phyloP scores from a whole-genome alignment of 768 basidiomycete genomes.

The Pleurotus ostreatus region DNA sequence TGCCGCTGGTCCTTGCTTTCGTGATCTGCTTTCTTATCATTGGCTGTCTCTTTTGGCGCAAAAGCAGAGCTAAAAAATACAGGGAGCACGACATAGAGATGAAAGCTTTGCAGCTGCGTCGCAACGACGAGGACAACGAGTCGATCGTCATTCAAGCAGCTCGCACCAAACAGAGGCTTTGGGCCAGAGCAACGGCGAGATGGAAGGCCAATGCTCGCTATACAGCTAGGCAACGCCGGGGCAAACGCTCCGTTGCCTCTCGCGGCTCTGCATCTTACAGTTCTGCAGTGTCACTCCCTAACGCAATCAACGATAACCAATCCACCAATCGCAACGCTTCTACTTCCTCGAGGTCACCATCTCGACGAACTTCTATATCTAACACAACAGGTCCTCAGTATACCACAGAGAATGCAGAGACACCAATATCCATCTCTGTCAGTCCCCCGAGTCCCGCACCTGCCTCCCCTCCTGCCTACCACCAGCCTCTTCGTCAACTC shows the following conservation, averaged over 20 bases:
- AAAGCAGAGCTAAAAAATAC: constrained; percentile 28
- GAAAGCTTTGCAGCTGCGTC: constrained; percentile 28
- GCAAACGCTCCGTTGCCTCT: constrained; percentile 28
- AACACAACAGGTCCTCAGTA: constrained; percentile 10
- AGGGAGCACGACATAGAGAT: constrained; percentile 49
- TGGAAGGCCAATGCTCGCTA: constrained; percentile 66
- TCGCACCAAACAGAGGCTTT: constrained; percentile 51
- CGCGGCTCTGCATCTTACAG: constrained; percentile 19
- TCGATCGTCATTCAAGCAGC: constrained; percentile 38
- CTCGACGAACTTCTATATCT: constrained; percentile 28
- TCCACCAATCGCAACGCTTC: constrained; percentile 11
- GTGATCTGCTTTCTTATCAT: constrained; percentile 60
- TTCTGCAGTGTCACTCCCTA: constrained; percentile 20
- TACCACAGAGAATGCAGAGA: constrained; percentile 10
- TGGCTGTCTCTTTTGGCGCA: constrained; percentile 58
- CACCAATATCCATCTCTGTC: constrained; percentile 12
- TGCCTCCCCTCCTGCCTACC: constrained; percentile 43
- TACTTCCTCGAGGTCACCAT: constrained; percentile 17
- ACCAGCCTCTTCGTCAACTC: constrained; percentile 19
- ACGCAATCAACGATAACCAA: constrained; percentile 7
- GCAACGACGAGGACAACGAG: constrained; percentile 25
- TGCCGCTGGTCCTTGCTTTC: constrained; percentile 62
- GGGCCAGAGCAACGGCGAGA: constrained; percentile 61
- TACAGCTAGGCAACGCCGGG: constrained; percentile 56
- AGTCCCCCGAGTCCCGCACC: constrained; percentile 19